Base-by-base conservation (phyloP, 768 basidiomycete genomes). In the Tulasnella sp. region DNA sequence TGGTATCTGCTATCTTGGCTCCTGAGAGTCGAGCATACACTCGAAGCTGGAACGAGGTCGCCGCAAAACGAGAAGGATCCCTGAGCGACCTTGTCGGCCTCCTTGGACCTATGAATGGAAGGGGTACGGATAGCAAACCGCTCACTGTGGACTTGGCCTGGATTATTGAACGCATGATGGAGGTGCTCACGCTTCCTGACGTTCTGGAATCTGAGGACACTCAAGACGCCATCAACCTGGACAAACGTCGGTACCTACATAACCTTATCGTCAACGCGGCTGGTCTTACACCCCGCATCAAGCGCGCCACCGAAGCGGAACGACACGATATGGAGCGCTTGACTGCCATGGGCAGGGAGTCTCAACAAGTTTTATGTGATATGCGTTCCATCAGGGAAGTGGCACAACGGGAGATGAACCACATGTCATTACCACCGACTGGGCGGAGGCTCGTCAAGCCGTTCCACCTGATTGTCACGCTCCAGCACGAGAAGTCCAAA, bases 401-500 rank as follows among this genome's bases (percentile, higher is more conserved):
- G 62, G 86, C 84, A 2, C 73, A 77, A 47, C 76, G 82, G 13
- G 88, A 91, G 49, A 73, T 80, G 77, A 0, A 74, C 74, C 41
- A 73, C 72, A 72, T 68, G 77, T 2, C 76, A 83, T 0, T 73
- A 75, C 34, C 34, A 19, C 41, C 45, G 0, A 41, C 47, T 34
- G 34, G 47, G 30, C 83, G 79, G 66, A 83, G 81, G 64, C 66
- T 73, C 13, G 71, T 76, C 9, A 80, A 83, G 4, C 87, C 79
- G 0, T 91, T 93, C 75, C 79, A 83, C 61, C 75, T 73, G 26
- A 74, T 85, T 2, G 77, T 89, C 21, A 63, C 76, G 1, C 66
- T 75, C 21, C 89, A 93, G 70, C 77, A 84, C 59, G 90, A 93
- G 68, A 93, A 92, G 75, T 82, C 79, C 70, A 82, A 86, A 48